Base-by-base conservation (phyloP, 1,284 basidiomycete species). In the Moesziomyces parantarcticus region DNA sequence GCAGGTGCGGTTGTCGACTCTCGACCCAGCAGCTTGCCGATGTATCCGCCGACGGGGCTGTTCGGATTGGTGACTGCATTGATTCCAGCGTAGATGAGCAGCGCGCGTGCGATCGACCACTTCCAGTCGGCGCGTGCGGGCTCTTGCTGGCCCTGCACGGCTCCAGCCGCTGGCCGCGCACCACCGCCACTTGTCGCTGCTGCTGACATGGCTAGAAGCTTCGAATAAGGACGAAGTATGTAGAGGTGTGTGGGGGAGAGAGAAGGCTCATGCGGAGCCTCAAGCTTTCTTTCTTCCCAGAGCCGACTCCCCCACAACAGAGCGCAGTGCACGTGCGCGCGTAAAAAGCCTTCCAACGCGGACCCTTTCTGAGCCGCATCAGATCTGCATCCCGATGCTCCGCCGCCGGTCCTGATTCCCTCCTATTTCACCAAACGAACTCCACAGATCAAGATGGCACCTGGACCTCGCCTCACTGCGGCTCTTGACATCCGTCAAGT, bases 51-150 rank as follows among this genome's bases (percentile, higher is more conserved):
- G 23, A 72, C 36, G 2, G 69, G 69, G 44, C 55, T 53, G 23
- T 58, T 61, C 8, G 69, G 63, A 22, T 72, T 72, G 44, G 62
- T 59, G 10, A 72, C 59, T 3, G 56, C 69, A 26, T 68, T 61
- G 22, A 75, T 58, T 14, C 68, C 73, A 1, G 57, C 50, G 44
- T 75, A 75, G 60, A 75, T 71, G 39, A 72, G 22, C 6, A 66
- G 18, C 1, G 73, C 73, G 4, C 61, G 53, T 14, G 48, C 53
- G 6, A 68, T 23, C n/a, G 59, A 58, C 57, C 68, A 56, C 21
- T 75, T 70, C 73, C 73, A 75, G 25, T 70, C 50, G 29, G 59
- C 48, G 13, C 67, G 45, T 25, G 1, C 41, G 53, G 5, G 41
- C 52, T 9, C 51, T 14, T 20, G 54, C 44, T n/a, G 54, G 21